These are phyloP conservation scores for Lyophyllum shimeji DNA, from an alignment of 768 basidiomycete genomes.

Conservation along the genomic window DNA sequence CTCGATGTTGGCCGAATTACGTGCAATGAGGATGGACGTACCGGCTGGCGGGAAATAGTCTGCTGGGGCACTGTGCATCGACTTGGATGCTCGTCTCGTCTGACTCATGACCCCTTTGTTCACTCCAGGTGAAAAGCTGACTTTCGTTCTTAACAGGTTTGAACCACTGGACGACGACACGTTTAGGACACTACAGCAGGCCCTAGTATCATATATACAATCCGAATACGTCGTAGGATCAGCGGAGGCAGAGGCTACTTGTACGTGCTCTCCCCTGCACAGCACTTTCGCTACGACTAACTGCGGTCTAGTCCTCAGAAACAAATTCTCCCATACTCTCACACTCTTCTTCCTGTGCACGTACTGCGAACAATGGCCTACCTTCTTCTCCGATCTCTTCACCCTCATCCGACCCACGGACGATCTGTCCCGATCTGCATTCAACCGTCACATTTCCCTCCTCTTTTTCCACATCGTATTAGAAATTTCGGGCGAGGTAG, in stretches of 20 bases:
- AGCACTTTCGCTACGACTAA: conserved; percentile 12
- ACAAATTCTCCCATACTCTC: conserved; percentile 92
- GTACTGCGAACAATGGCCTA: conserved; percentile 83
- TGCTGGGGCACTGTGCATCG: background rate
- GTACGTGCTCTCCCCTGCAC: conserved; percentile 47
- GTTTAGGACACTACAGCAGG: conserved; percentile 72
- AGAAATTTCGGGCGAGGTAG: conserved; percentile 97
- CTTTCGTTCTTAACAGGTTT: conserved; percentile 37
- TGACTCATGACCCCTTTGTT: background rate
- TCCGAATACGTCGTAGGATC: conserved; percentile 85
- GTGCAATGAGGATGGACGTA: background rate
- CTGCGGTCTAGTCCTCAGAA: conserved; percentile 68
- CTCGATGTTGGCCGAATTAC: conserved; percentile 7
- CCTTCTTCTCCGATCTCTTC: conserved; percentile 80
- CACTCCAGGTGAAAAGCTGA: conserved; percentile 1
- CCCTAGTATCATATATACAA: conserved; percentile 79
- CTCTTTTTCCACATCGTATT: conserved; percentile 90
- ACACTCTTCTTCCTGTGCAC: conserved; percentile 87
- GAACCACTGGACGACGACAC: conserved; percentile 69
- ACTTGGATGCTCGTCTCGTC: background rate
- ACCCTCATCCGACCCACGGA: conserved; percentile 66
- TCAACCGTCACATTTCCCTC: conserved; percentile 84
- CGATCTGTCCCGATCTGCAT: conserved; percentile 53
- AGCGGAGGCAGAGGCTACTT: conserved; percentile 78
- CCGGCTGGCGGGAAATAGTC: background rate